Evolutionary conservation across 2,329 filamentous ascomycete species (phyloP).

Genomic region (Microascus cirrosus): DNA sequence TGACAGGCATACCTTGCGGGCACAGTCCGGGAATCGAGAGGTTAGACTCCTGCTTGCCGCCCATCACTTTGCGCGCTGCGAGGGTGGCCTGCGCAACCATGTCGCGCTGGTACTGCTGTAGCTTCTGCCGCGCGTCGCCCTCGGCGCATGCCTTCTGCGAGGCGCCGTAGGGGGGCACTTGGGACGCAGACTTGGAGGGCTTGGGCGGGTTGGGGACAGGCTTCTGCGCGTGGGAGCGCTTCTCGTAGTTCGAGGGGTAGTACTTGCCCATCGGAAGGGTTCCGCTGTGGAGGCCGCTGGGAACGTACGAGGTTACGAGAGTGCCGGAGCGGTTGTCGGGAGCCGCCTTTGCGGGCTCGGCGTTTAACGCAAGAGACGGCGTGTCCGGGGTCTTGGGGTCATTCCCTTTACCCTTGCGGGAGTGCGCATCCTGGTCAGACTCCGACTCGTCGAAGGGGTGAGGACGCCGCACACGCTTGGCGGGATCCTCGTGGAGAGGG

Average conservation of each 20-base stretch:
- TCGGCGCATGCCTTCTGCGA: slow-evolving; percentile 9
- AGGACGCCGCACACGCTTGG: slow-evolving; percentile 30
- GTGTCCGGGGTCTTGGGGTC: background rate
- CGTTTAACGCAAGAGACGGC: background rate
- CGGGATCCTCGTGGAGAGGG: slow-evolving; percentile 45
- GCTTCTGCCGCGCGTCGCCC: slow-evolving; percentile 35
- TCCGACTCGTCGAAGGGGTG: slow-evolving; percentile 32
- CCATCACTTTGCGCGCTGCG: slow-evolving; percentile 23
- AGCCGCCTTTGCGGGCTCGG: background rate
- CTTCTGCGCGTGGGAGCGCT: slow-evolving; percentile 14
- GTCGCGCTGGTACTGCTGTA: slow-evolving; percentile 49
- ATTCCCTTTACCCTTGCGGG: background rate
- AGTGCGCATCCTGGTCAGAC: background rate
- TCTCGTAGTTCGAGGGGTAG: slow-evolving; percentile 51
- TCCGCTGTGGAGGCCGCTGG: slow-evolving; percentile 34
- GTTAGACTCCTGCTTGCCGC: slow-evolving; percentile 9
- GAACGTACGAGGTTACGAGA: slow-evolving; percentile 34
- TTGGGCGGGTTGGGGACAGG: slow-evolving; percentile 13
- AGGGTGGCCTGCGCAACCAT: slow-evolving; percentile 48
- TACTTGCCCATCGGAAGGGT: slow-evolving; percentile 49
- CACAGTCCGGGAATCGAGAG: background rate
- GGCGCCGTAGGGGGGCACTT: slow-evolving; percentile 13
- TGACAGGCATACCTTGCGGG: background rate
- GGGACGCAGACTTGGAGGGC: slow-evolving; percentile 21
- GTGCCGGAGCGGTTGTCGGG: background rate